Evolutionary conservation across 306 rosid genomes (phyloP).

Genomic region (Casuarina equisetifolia): DNA sequence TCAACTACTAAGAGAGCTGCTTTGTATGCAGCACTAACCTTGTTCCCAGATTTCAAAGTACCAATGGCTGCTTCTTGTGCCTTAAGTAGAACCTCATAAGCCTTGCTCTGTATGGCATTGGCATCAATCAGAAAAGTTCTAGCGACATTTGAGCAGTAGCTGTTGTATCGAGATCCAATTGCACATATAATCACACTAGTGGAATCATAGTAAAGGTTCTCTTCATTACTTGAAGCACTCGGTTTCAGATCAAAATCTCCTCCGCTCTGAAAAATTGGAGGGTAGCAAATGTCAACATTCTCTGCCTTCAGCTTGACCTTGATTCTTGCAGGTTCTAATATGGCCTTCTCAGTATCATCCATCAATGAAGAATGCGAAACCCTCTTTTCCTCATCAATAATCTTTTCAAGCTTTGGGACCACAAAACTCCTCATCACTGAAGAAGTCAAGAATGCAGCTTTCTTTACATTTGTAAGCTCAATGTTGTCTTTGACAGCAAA

Average conservation of each 20-base stretch:
- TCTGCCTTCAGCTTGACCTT: conserved; percentile 71
- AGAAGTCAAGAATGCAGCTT: conserved; percentile 74
- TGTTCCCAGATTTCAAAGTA: conserved; percentile 66
- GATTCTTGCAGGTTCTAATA: conserved; percentile 75
- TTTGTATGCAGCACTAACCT: conserved; percentile 61
- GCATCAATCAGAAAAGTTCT: conserved; percentile 93
- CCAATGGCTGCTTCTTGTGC: conserved; percentile 80
- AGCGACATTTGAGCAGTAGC: conserved; percentile 88
- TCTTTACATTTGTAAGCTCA: conserved; percentile 71
- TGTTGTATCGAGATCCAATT: conserved; percentile 87
- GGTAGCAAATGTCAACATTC: conserved; percentile 94
- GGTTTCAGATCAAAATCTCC: conserved; percentile 92
- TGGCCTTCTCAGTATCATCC: conserved; percentile 92
- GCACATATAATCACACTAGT: conserved; percentile 92
- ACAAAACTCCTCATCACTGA: conserved; percentile 78
- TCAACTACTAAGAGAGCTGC: conserved; percentile 80
- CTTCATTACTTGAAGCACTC: conserved; percentile 90
- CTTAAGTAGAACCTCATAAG: conserved; percentile 80
- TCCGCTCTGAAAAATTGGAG: conserved; percentile 97
- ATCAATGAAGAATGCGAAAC: conserved; percentile 76
- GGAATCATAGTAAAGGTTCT: conserved; percentile 72
- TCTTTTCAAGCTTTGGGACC: conserved; percentile 80
- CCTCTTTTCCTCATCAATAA: conserved; percentile 89
- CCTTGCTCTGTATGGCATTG: conserved; percentile 72
- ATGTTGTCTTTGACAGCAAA: conserved; percentile 69